Conservation (phyloP, 179 eudicot genomes). For the Beta lomatogona region DNA sequence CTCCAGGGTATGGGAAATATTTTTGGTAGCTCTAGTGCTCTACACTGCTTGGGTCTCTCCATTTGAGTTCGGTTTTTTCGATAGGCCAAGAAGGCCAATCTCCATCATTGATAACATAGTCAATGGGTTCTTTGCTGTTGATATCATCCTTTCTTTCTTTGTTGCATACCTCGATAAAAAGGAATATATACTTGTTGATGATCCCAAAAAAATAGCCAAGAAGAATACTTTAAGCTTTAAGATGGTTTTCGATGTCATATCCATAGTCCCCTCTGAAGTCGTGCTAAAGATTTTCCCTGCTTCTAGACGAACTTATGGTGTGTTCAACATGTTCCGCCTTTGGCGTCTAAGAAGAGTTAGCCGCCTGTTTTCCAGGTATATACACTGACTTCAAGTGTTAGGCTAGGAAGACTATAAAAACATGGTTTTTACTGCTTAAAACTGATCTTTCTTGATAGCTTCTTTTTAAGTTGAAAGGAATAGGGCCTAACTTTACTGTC, state of each 20-base stretch:
- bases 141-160: conserved; percentile 78
- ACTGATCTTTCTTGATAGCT: too few relatives aligned
- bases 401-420: background rate
- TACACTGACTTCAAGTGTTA: background rate
- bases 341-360: conserved; percentile 97
- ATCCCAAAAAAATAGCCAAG: conserved; percentile 67
- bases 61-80: conserved; percentile 79
- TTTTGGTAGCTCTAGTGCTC: conserved; percentile 65
- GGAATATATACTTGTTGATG: conserved; percentile 72
- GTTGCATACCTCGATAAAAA: conserved; percentile 78
- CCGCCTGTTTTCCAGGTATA: conserved; percentile 66
- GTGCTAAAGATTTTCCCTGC: conserved; percentile 52
- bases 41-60: conserved; percentile 99
- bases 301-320: conserved; percentile 53
- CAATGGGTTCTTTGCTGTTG: conserved; percentile 76
- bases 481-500: background rate
- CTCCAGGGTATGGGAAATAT: conserved; percentile 84
- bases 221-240: conserved; percentile 60
- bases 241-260: conserved; percentile 70
- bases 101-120: conserved; percentile 71
- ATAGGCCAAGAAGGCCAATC: conserved; percentile 49
- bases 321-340: conserved; percentile 86
- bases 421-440: background rate
- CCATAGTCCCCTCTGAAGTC: conserved; percentile 78
- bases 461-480: too few relatives aligned